Evolutionary conservation across 768 basidiomycete species (phyloP).

Genomic region (Lyophyllum atratum): DNA sequence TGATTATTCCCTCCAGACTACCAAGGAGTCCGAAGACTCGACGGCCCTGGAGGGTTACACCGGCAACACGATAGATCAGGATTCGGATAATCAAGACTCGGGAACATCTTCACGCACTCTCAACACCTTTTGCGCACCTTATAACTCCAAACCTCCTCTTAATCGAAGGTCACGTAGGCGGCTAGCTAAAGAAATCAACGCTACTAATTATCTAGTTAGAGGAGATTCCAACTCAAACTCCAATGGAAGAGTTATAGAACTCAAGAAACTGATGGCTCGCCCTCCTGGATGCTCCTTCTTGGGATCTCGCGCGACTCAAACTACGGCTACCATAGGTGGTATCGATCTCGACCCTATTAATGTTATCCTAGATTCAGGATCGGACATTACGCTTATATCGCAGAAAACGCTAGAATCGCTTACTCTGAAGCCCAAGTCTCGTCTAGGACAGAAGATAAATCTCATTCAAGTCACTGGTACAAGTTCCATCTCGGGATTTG

Average conservation of each 20-base stretch:
- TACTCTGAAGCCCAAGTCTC: too few relatives aligned
- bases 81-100: too few relatives aligned
- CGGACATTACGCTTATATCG: too few relatives aligned
- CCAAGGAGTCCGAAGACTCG: background rate
- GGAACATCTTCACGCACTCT: background rate
- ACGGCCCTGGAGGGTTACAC: background rate
- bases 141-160: background rate
- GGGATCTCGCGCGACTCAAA: too few relatives aligned
- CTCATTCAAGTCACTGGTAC: too few relatives aligned
- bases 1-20: background rate
- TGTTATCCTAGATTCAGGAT: background rate
- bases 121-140: background rate
- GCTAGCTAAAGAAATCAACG: conserved; percentile 6
- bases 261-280: background rate
- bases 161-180: background rate
- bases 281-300: background rate
- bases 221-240: background rate
- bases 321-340: background rate
- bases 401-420: conserved; percentile 7
- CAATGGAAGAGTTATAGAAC: background rate
- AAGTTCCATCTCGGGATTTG: too few relatives aligned
- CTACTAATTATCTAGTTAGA: background rate
- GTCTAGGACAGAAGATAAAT: too few relatives aligned
- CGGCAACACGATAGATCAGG: too few relatives aligned
- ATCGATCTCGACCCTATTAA: background rate